phyloP scores from a whole-genome alignment of 1,139 yeast species.

The Tardiomyces depauwii region DNA sequence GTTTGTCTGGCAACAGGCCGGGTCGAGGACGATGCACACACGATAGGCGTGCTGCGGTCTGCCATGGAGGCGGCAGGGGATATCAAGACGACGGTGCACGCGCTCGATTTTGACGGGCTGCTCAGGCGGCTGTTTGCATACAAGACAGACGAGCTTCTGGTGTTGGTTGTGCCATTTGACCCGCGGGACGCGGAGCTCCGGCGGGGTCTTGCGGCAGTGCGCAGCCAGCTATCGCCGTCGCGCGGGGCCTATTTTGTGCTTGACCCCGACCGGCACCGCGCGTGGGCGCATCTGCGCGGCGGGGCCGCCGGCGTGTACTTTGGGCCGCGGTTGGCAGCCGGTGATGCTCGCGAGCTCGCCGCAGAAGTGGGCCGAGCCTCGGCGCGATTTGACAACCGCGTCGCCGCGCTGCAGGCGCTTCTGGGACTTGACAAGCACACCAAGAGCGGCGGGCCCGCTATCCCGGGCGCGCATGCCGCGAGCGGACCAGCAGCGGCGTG shows the following conservation, averaged over 20 bases:
- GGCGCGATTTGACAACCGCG: not conserved
- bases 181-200: not conserved
- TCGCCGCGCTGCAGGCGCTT: not conserved
- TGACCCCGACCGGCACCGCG: not conserved
- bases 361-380: not conserved
- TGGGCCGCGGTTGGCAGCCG: not conserved
- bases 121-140: not conserved
- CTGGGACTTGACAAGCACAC: not conserved
- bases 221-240: not conserved
- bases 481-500: not conserved
- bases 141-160: not conserved
- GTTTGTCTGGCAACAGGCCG: not conserved
- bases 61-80: not conserved
- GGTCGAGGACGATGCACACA: not conserved
- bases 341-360: not conserved
- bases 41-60: not conserved
- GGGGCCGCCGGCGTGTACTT: not conserved
- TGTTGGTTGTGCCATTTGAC: not conserved
- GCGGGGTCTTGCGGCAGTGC: not conserved
- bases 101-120: not conserved
- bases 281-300: not conserved
- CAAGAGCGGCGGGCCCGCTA: no score
- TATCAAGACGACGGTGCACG: not conserved
- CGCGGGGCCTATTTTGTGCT: not conserved
- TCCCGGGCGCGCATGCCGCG: no score